phyloP scores from a whole-genome alignment of 495 filamentous ascomycete species.

The Hypoxylon fuscum region DNA sequence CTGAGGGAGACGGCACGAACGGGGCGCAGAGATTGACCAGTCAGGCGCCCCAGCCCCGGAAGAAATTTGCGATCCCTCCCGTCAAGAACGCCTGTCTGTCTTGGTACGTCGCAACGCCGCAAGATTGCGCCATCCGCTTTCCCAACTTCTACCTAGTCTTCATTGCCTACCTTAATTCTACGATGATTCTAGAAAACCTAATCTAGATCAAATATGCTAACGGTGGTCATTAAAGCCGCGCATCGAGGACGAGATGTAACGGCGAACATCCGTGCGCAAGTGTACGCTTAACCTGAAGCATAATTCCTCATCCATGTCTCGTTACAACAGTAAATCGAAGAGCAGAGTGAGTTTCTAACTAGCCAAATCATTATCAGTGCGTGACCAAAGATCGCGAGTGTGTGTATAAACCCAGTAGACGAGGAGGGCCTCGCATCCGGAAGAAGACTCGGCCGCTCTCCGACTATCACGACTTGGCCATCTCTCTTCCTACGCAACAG shows the following conservation, averaged over 20 bases:
- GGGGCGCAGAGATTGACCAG: conserved; percentile 34
- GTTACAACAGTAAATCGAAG: not conserved
- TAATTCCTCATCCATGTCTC: conserved; percentile 7
- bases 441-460: conserved; percentile 39
- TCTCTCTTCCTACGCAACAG: conserved; percentile 41
- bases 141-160: conserved; percentile 1
- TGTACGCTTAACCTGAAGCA: conserved; percentile 50
- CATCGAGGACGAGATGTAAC: conserved; percentile 67
- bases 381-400: conserved; percentile 61
- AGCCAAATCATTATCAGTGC: conserved; percentile 52
- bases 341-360: conserved; percentile 12
- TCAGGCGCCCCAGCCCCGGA: conserved; percentile 38
- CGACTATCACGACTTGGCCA: conserved; percentile 42
- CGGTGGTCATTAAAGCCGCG: conserved; percentile 52
- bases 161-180: too few species aligned
- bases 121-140: conserved; percentile 26
- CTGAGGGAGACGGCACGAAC: conserved; percentile 35
- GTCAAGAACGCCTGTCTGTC: conserved; percentile 70
- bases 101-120: conserved; percentile 57
- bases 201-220: conserved; percentile 25
- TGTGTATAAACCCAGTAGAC: conserved; percentile 65
- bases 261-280: conserved; percentile 65
- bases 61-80: conserved; percentile 61
- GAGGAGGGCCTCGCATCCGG: conserved; percentile 62
- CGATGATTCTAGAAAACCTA: too few species aligned